Evolutionary conservation across 352 stramenopile species (phyloP).

Genomic region (Globisporangium radiosum): DNA sequence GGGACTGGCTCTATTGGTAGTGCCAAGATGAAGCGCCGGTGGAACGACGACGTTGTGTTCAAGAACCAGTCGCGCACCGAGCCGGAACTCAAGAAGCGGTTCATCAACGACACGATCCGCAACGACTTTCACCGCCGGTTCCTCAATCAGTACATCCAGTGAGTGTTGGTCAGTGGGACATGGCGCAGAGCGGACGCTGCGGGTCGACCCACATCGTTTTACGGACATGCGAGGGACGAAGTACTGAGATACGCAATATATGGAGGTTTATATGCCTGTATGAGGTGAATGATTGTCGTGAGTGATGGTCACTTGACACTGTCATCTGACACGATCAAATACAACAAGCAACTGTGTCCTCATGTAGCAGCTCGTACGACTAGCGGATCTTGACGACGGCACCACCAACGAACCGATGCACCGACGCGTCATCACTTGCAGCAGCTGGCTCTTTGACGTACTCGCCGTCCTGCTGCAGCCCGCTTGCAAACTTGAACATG

Average conservation of each 20-base stretch:
- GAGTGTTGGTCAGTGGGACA: too few relatives aligned
- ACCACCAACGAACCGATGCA: slow-evolving; percentile 67
- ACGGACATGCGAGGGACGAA: too few relatives aligned
- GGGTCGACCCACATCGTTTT: too few relatives aligned
- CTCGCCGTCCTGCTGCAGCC: slow-evolving; percentile 79
- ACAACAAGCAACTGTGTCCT: neutral
- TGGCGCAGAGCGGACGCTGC: too few relatives aligned
- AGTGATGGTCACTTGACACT: too few relatives aligned
- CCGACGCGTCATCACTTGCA: slow-evolving; percentile 43
- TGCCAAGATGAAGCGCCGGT: slow-evolving; percentile 91
- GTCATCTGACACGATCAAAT: too few relatives aligned
- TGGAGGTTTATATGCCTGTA: too few relatives aligned
- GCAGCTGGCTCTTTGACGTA: slow-evolving; percentile 58
- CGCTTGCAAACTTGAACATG: slow-evolving; percentile 82
- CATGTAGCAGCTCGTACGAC: neutral
- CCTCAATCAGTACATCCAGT: slow-evolving; percentile 95
- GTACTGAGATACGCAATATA: too few relatives aligned
- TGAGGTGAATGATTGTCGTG: too few relatives aligned
- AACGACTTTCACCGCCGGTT: slow-evolving; percentile 99
- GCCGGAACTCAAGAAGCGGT: slow-evolving; percentile 94
- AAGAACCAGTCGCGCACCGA: slow-evolving; percentile 96
- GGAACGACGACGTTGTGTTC: slow-evolving; percentile 99
- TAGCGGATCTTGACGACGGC: slow-evolving; percentile 69
- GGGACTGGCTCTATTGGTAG: slow-evolving; percentile 14
- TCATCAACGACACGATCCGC: slow-evolving; percentile 99